These are phyloP conservation scores for Boletus reticulatus DNA, from an alignment of 768 basidiomycete genomes.

Conservation along the genomic window DNA sequence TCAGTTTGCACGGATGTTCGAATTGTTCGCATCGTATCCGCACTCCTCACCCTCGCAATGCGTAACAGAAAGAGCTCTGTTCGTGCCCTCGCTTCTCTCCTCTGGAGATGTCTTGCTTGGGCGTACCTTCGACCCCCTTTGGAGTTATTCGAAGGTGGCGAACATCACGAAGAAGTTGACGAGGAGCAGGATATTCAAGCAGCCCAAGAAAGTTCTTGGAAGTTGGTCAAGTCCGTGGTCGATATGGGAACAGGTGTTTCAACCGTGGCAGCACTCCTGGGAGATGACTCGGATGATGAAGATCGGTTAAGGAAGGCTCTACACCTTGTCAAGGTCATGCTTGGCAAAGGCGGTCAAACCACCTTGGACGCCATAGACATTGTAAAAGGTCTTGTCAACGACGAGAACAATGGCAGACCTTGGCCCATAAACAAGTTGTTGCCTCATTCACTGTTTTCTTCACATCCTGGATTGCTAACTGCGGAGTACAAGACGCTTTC, in stretches of 20 bases:
- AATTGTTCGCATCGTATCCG: constrained; percentile 45
- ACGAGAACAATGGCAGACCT: constrained; percentile 30
- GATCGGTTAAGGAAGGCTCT: constrained; percentile 44
- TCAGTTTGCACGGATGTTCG: constrained; percentile 44
- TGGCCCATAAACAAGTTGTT: constrained; percentile 53
- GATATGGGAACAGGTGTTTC: constrained; percentile 60
- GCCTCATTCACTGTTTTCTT: constrained; percentile 52
- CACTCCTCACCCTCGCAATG: constrained; percentile 53
- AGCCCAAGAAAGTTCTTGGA: constrained; percentile 43
- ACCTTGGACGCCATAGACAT: constrained; percentile 56
- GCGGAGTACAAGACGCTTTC: constrained; percentile 50
- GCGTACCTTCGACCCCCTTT: constrained; percentile 57
- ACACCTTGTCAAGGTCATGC: constrained; percentile 54
- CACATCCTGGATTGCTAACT: constrained; percentile 53
- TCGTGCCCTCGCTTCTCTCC: constrained; percentile 55
- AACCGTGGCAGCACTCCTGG: constrained; percentile 54
- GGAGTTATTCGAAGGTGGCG: constrained; percentile 23
- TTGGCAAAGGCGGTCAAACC: constrained; percentile 48
- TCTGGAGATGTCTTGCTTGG: constrained; percentile 70
- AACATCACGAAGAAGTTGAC: constrained; percentile 12
- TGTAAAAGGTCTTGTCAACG: constrained; percentile 40
- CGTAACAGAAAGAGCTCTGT: constrained; percentile 63
- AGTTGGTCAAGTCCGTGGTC: constrained; percentile 48
- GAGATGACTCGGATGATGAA: constrained; percentile 39
- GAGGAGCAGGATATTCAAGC: constrained; percentile 26